Evolutionary conservation across 371 early-diverging fungal genomes (phyloP).

Genomic region (Conidiobolus incongruus): DNA sequence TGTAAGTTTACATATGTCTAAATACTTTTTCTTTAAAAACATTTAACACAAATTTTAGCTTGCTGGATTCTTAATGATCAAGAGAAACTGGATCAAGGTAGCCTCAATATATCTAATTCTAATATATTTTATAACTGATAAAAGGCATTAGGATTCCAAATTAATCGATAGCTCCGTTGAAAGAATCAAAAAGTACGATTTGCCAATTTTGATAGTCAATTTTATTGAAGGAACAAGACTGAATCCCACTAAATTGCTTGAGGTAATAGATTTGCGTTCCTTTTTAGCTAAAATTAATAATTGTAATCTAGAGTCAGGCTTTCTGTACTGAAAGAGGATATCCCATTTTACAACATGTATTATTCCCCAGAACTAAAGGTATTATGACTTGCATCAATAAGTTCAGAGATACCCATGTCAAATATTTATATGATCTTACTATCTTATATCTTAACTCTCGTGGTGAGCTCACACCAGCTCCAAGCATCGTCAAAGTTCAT

Average conservation of each 20-base stretch:
- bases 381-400: constrained; percentile 37
- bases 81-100: constrained; percentile 47
- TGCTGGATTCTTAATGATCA: constrained; percentile 45
- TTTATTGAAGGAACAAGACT: constrained; percentile 49
- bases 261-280: constrained; percentile 9
- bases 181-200: constrained; percentile 21
- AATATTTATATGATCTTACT: constrained; percentile 39
- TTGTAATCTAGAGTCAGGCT: constrained; percentile 17
- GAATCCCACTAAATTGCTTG: constrained; percentile 26
- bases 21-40: too few relatives aligned
- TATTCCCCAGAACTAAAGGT: constrained; percentile 64
- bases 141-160: constrained; percentile 28
- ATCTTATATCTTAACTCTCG: constrained; percentile 27
- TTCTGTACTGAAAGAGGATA: constrained; percentile 30
- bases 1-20: too few relatives aligned
- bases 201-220: constrained; percentile 49
- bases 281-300: not conserved
- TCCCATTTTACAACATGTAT: constrained; percentile 33
- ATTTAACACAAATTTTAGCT: too few relatives aligned
- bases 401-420: constrained; percentile 32
- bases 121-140: too few relatives aligned
- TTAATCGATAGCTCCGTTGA: constrained; percentile 31
- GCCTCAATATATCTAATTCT: too few relatives aligned
- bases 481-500: constrained; percentile 33
- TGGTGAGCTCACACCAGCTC: constrained; percentile 12